Conservation (phyloP, 208 protist genomes). For the Trypanosoma avium region DNA sequence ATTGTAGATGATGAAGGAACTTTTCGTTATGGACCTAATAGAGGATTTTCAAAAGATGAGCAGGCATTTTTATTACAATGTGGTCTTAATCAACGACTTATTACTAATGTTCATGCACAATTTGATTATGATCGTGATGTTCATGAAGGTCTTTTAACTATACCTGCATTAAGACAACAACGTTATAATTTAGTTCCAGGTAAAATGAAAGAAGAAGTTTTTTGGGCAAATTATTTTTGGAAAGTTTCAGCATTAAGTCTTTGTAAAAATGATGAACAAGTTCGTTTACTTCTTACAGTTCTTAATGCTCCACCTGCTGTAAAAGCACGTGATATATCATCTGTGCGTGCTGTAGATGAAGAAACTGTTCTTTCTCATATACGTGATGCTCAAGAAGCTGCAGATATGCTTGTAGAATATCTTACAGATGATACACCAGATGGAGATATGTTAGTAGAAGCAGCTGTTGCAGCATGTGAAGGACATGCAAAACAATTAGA, state of each 20-base stretch:
- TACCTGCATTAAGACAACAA: conserved; percentile 37
- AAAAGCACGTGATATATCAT: conserved; percentile 18
- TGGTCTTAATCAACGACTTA: conserved; percentile 41
- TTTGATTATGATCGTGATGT: conserved; percentile 70
- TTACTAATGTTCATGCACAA: conserved; percentile 34
- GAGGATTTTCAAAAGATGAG: conserved; percentile 46
- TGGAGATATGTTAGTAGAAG: conserved; percentile 37
- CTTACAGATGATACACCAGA: conserved; percentile 30
- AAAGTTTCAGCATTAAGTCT: conserved; percentile 62
- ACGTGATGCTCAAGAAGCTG: conserved; percentile 43
- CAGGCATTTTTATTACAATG: conserved; percentile 54
- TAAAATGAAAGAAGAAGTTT: conserved; percentile 62
- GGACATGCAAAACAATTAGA: conserved; percentile 44
- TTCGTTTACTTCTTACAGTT: conserved; percentile 49
- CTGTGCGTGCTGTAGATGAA: conserved; percentile 28
- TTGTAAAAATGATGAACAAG: conserved; percentile 65
- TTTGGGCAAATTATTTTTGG: conserved; percentile 89
- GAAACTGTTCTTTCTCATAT: conserved; percentile 34
- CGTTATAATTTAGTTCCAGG: conserved; percentile 76
- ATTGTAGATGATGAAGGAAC: conserved; percentile 55
- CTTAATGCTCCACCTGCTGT: conserved; percentile 58
- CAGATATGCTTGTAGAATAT: conserved; percentile 54
- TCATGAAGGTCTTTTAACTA: conserved; percentile 54
- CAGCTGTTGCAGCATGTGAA: conserved; percentile 39
- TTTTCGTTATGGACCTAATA: conserved; percentile 64